Percentiles rank a stretch among this genome's conserved stretches.
phyloP scores from a whole-genome alignment of 2,329 filamentous ascomycete genomes.

The Alternaria sp. region DNA sequence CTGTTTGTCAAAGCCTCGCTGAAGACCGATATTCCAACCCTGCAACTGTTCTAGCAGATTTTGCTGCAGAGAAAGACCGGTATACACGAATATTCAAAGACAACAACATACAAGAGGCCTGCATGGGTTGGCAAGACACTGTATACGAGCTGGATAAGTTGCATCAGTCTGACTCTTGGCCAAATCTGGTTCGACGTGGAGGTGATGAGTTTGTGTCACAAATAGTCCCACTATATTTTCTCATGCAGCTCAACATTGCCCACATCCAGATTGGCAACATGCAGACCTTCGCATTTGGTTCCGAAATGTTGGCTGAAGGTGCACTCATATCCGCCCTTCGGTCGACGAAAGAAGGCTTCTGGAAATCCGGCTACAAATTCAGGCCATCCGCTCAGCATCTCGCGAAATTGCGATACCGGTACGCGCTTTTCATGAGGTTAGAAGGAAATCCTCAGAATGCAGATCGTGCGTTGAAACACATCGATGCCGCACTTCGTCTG shows the following conservation, averaged over 20 bases:
- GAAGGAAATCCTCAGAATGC: slow-evolving; percentile 1
- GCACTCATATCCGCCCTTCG: slow-evolving; percentile 1
- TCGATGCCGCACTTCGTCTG: not conserved
- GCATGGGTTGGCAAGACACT: slow-evolving; percentile 18
- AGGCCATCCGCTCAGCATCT: slow-evolving; percentile 4
- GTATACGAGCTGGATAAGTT: slow-evolving; percentile 20
- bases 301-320: slow-evolving; percentile 6
- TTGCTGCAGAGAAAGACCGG: slow-evolving; percentile 19
- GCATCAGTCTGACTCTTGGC: slow-evolving; percentile 17
- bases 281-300: slow-evolving; percentile 1
- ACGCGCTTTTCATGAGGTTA: slow-evolving; percentile 15
- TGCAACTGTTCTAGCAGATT: slow-evolving; percentile 11
- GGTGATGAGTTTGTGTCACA: slow-evolving; percentile 18
- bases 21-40: slow-evolving; percentile 22
- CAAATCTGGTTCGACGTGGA: slow-evolving; percentile 9
- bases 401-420: slow-evolving; percentile 20
- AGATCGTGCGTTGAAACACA: not conserved
- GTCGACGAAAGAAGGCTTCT: slow-evolving; percentile 14
- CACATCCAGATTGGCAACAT: slow-evolving; percentile 17
- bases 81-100: slow-evolving; percentile 15
- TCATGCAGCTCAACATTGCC: slow-evolving; percentile 25
- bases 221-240: slow-evolving; percentile 25
- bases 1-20: slow-evolving; percentile 14
- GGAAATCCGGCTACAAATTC: slow-evolving; percentile 18
- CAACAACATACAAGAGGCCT: not conserved